Evolutionary conservation across 2,329 filamentous ascomycete species (phyloP).

Genomic region (Aspergillus fijiensis): DNA sequence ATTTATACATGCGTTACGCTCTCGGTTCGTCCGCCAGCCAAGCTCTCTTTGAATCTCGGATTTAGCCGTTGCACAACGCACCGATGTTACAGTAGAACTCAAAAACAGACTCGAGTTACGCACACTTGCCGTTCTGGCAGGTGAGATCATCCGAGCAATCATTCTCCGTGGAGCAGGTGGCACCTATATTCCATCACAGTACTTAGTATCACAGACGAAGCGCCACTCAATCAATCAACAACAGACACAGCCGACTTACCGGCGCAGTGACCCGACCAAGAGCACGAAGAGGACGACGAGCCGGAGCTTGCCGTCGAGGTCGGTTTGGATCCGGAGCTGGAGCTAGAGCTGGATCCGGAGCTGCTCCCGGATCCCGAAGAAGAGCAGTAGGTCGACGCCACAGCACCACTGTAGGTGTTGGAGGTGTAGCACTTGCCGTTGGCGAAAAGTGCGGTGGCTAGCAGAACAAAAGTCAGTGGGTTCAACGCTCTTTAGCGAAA

Average conservation of each 20-base stretch:
- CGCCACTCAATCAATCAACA: background rate
- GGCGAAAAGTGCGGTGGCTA: conserved; percentile 1
- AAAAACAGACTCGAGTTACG: background rate
- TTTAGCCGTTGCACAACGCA: background rate
- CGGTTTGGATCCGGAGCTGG: background rate
- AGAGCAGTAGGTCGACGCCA: conserved; percentile 1
- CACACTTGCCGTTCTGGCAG: conserved; percentile 1
- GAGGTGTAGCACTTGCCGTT: conserved; percentile 6
- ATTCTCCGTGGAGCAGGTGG: conserved; percentile 2
- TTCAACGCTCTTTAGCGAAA: too few relatives aligned
- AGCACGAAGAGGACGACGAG: background rate
- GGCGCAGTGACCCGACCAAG: background rate
- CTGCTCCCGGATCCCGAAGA: background rate
- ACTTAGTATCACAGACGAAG: background rate
- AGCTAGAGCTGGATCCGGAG: background rate
- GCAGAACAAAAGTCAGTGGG: background rate
- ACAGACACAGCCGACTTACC: background rate
- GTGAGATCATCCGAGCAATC: conserved; percentile 6
- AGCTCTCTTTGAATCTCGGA: background rate
- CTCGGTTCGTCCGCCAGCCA: background rate
- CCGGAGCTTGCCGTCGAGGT: background rate
- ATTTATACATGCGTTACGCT: background rate
- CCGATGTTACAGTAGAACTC: background rate
- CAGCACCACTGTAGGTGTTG: background rate
- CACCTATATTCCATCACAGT: background rate